Base-by-base conservation (phyloP, 1,139 yeast species). In the Kodamaea sp. region DNA sequence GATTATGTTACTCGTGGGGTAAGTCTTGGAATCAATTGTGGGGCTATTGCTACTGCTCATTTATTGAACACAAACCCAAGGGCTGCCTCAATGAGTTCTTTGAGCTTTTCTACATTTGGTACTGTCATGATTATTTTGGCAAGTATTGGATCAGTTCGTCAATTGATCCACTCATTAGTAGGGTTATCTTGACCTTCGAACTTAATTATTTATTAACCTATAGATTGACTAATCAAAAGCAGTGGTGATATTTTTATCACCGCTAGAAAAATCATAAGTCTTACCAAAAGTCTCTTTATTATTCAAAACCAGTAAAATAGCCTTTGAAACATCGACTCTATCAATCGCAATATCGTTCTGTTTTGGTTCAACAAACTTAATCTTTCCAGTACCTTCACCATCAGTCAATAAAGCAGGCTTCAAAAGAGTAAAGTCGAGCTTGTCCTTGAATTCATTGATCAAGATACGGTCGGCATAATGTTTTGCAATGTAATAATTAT, bases 41-140 rank as follows among this genome's bases (percentile, higher is more conserved):
- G 90, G 5, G 95, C 95, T 1, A 82, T 85, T 37, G 88, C 89
- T 1, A 83, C 94, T 3, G 92, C 92, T 0, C 84, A 83, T 57
- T 62, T 85, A 37, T 60, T 85, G 27, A 76, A 75, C 25, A 70
- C 73, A 27, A 90, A 84, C 52, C 87, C 94, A 5, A 65, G 94
- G 47, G 92, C 94, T 12, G 90, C 90, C 1, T 86, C 89, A 6
- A 78, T 85, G 72, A 78, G 87, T 43, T 75, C 84, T 7, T 68
- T 85, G 52, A 75, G 86, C 47, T 85, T 85, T 58, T 79, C 82
- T 25, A 58, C 82, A 15, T 85, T 78, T 55, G 95, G 94, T 9
- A 80, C 90, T 0, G 60, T 80, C 6, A 79, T 85, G 85, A 78
- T 85, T 39, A 69, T 85, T 6, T 50, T 85, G 61, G 79, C 86